These are phyloP conservation scores for Fragaria vesca DNA, from an alignment of 306 rosid species.

Conservation along the genomic window DNA sequence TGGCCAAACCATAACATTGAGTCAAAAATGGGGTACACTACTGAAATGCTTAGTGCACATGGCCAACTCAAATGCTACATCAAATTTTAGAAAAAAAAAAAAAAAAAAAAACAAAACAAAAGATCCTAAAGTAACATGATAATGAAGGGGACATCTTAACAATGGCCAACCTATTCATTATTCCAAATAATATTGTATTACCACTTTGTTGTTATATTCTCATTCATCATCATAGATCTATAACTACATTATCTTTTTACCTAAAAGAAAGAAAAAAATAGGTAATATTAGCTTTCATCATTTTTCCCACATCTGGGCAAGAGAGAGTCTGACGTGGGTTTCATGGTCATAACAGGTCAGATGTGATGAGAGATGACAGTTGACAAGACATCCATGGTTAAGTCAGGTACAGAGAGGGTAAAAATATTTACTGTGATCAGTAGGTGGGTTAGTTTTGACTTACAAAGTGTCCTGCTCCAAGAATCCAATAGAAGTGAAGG, in stretches of 20 bases:
- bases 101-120: background rate
- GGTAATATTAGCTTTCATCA: background rate
- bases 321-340: background rate
- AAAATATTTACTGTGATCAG: background rate
- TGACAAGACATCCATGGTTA: background rate
- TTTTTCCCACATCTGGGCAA: background rate
- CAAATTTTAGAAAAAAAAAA: background rate
- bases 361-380: background rate
- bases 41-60: background rate
- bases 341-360: background rate
- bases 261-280: too few species aligned
- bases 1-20: too few species aligned
- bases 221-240: too few species aligned
- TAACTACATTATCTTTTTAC: too few species aligned
- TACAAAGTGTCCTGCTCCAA: slow-evolving; percentile 95
- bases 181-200: background rate
- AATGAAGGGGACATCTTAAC: slow-evolving; percentile 2
- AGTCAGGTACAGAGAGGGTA: background rate
- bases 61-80: background rate
- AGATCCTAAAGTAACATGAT: background rate
- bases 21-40: background rate
- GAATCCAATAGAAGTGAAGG: slow-evolving; percentile 90
- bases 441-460: slow-evolving; percentile 36
- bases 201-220: background rate
- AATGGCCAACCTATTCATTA: background rate